Percentiles rank a stretch among this genome's conserved stretches.
These are phyloP conservation scores for Flueggea neowawraea DNA, from an alignment of 441 rosid genomes.

Conservation along the genomic window DNA sequence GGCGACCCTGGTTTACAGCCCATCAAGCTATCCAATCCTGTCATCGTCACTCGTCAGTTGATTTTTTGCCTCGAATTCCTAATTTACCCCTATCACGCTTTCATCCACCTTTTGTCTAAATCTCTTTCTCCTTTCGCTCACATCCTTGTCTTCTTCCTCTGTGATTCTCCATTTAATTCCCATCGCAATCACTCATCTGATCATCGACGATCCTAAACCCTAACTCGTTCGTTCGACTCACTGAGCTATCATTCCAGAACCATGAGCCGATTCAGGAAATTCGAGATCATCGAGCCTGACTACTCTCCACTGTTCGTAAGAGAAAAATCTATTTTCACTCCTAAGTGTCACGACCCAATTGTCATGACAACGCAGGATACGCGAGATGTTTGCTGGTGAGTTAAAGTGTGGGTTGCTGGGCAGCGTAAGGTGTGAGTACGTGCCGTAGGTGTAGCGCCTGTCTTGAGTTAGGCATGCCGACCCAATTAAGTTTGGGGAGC, in stretches of 20 bases:
- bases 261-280: constrained; percentile 62
- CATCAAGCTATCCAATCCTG: background rate
- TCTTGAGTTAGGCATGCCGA: too few species aligned
- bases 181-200: background rate
- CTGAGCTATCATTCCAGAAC: background rate
- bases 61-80: constrained; percentile 18
- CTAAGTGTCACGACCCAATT: too few species aligned
- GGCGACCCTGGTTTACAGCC: constrained; percentile 17
- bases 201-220: background rate
- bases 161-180: background rate
- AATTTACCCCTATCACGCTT: constrained; percentile 27
- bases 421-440: too few species aligned
- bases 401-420: too few species aligned
- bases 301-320: constrained; percentile 29
- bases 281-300: constrained; percentile 60
- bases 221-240: background rate
- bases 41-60: background rate
- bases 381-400: too few species aligned
- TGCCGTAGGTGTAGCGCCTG: too few species aligned
- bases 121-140: constrained; percentile 29
- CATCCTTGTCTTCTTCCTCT: constrained; percentile 35
- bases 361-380: too few species aligned
- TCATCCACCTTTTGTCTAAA: constrained; percentile 20
- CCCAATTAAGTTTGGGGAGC: too few species aligned
- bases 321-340: constrained; percentile 40